Base-by-base conservation (phyloP, 2,329 filamentous ascomycete species). In the Calonectria hongkongensis region DNA sequence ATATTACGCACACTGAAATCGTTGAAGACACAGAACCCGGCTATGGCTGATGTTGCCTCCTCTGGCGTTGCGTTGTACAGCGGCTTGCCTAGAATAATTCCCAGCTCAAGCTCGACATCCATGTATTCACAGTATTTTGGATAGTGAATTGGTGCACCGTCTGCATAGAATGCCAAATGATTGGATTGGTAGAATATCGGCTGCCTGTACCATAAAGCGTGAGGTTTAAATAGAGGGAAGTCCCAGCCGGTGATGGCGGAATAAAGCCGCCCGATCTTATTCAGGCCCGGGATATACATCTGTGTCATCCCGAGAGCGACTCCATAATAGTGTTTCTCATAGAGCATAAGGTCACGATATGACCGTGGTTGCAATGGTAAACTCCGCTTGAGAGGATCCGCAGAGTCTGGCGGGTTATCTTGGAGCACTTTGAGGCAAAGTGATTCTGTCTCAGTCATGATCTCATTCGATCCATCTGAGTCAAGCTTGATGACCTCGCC, bases 181-280 rank as follows among this genome's bases (percentile, higher is more conserved):
- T 63, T 63, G 16, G 58, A 63, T 25, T 63, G 58, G 16, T 63
- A 63, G 15, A 63, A 63, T 21, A 63, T 63, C 4, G 58, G 58
- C 10, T 63, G 58, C 41, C 47, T 63, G 39, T 63, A 63, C 58
- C 58, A 63, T 10, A 63, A 39, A 33, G 39, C 15, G 9, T 18
- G 4, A 9, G 58, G 58, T 25, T 63, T 63, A n/a, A 63, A 63
- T 25, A 18, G 4, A 21, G 58, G 58, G 27, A 63, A 63, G 5
- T 63, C 58, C 58, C 58, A 63, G 39, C 58, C 58, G 4, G 58
- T 63, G 27, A 47, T 4, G 2, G 41, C 25, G 6, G 58, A 63
- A 33, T 63, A 63, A 9, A 63, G 25, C 18, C 9, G 13, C 10
- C 41, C 58, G 4, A 63, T 15, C 21, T 47, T 63, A 9, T 47